Conservation (phyloP, 129 eudicot genomes). For the Artemisia tridentata region DNA sequence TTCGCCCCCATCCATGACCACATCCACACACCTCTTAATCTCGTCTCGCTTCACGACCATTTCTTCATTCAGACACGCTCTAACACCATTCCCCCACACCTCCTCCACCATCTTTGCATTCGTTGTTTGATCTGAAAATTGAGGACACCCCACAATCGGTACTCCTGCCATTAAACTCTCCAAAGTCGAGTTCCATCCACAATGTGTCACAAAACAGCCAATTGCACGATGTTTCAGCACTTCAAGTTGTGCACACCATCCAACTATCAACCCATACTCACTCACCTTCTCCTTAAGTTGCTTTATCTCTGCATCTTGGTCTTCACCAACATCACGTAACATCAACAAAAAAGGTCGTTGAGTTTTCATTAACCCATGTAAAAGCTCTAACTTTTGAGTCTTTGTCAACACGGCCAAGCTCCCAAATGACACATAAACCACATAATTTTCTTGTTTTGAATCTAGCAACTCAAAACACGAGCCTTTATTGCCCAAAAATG, state of each 20-base stretch:
- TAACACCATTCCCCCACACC: conserved; percentile 52
- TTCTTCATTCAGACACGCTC: conserved; percentile 28
- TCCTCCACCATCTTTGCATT: conserved; percentile 51
- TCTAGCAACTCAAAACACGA: too few species aligned
- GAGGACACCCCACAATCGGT: too few species aligned
- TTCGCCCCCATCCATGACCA: conserved; percentile 42
- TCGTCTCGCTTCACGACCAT: conserved; percentile 30
- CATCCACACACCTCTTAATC: conserved; percentile 39
- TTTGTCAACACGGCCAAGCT: not conserved
- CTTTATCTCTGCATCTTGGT: conserved; percentile 5
- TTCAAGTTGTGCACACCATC: conserved; percentile 42
- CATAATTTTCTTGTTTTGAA: too few species aligned
- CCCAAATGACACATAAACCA: too few species aligned
- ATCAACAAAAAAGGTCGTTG: conserved; percentile 16
- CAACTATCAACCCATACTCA: conserved; percentile 29
- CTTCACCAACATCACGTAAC: conserved; percentile 8
- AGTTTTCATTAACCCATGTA: conserved; percentile 2
- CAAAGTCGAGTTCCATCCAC: too few species aligned
- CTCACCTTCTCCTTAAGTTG: conserved; percentile 19
- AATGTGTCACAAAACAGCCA: conserved; percentile 41
- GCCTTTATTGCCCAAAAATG: conserved; percentile 21
- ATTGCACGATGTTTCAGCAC: conserved; percentile 50
- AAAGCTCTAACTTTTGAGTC: conserved; percentile 9
- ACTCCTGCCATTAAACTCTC: too few species aligned
- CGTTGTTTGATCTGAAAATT: conserved; percentile 4